Evolutionary conservation across 768 basidiomycete species (phyloP).

Genomic region (Lyophyllum semitale): DNA sequence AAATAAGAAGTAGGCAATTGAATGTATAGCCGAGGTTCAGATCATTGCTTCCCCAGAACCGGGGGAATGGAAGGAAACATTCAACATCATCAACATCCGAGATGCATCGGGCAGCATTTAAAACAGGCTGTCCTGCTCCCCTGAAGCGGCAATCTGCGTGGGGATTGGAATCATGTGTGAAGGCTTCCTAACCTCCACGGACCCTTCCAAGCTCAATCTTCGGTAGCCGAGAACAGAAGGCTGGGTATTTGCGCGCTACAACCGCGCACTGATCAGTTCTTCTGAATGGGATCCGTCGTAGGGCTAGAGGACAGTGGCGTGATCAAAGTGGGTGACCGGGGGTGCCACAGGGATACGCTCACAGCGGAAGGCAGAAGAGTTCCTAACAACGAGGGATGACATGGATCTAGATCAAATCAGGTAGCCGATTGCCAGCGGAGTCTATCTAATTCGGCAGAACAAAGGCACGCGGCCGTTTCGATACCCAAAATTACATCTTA

Average conservation of each 20-base stretch:
- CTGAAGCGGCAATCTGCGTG: slow-evolving; percentile 31
- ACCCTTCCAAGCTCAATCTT: slow-evolving; percentile 13
- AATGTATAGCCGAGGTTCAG: slow-evolving; percentile 23
- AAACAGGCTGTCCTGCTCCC: slow-evolving; percentile 21
- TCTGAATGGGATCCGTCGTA: slow-evolving; percentile 24
- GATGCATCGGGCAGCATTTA: slow-evolving; percentile 31
- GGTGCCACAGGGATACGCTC: not conserved
- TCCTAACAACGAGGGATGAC: slow-evolving; percentile 14
- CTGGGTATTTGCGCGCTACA: slow-evolving; percentile 4
- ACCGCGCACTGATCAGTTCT: slow-evolving; percentile 2
- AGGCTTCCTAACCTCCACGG: slow-evolving; percentile 2
- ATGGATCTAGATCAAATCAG: slow-evolving; percentile 20
- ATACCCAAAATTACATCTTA: slow-evolving; percentile 47
- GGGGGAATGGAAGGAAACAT: slow-evolving; percentile 26
- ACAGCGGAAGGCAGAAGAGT: slow-evolving; percentile 1
- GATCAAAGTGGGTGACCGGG: not conserved
- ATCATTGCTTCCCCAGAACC: slow-evolving; percentile 36
- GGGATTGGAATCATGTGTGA: slow-evolving; percentile 14
- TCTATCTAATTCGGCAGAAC: slow-evolving; percentile 49
- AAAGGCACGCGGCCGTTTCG: slow-evolving; percentile 62
- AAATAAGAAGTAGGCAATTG: slow-evolving; percentile 14
- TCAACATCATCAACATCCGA: slow-evolving; percentile 28
- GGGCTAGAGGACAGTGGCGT: slow-evolving; percentile 17
- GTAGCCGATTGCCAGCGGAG: slow-evolving; percentile 47
- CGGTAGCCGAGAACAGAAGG: slow-evolving; percentile 8